Conservation (phyloP, 179 eudicot genomes). For the Pouteria campechiana region DNA sequence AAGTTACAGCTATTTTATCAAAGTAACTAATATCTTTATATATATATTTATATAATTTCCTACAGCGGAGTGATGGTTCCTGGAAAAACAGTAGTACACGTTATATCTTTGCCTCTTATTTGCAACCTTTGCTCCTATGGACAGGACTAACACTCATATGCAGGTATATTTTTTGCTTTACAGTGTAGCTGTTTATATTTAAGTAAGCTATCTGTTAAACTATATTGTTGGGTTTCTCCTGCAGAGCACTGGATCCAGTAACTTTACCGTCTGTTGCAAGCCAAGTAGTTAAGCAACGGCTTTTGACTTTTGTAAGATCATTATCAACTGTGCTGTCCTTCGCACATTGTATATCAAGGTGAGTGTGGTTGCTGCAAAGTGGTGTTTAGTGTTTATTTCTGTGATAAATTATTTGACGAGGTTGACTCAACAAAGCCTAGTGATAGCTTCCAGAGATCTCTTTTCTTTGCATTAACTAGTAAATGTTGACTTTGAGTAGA, state of each 20-base stretch:
- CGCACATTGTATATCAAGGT: constrained; percentile 86
- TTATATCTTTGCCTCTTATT: constrained; percentile 60
- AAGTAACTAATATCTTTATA: too few relatives aligned
- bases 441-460: too few relatives aligned
- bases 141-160: constrained; percentile 68
- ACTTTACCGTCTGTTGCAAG: constrained; percentile 66
- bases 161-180: constrained; percentile 68
- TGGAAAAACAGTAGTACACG: constrained; percentile 72
- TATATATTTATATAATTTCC: constrained; percentile 1
- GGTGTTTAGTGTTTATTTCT: too few relatives aligned
- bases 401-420: too few relatives aligned
- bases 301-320: constrained; percentile 65
- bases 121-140: constrained; percentile 87
- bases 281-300: constrained; percentile 72
- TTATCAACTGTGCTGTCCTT: constrained; percentile 85
- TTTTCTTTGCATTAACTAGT: too few relatives aligned
- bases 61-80: constrained; percentile 68
- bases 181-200: too few relatives aligned
- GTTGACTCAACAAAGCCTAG: too few relatives aligned
- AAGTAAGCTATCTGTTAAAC: too few relatives aligned
- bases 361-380: constrained; percentile 5
- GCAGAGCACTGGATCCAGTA: constrained; percentile 73
- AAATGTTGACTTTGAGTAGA: too few relatives aligned
- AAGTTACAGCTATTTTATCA: too few relatives aligned
- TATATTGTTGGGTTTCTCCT: too few relatives aligned